Conservation (phyloP, 2,329 filamentous ascomycete genomes). For the Exophiala aquamarina region DNA sequence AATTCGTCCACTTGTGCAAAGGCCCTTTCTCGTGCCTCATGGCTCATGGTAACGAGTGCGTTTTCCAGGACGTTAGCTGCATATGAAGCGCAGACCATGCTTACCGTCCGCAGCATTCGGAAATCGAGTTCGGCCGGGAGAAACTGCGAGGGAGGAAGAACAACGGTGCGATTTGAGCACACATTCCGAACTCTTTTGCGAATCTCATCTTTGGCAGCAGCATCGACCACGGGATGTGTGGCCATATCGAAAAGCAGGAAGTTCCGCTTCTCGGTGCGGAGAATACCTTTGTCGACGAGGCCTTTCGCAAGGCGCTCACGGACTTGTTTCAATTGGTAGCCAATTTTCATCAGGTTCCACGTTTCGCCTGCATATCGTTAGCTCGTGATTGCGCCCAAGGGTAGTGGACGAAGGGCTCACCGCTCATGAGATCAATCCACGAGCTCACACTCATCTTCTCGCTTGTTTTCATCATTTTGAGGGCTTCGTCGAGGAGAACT, state of each 20-base stretch:
- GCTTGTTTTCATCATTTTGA: conserved; percentile 99
- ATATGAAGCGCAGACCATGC: conserved; percentile 97
- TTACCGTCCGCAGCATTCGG: conserved; percentile 84
- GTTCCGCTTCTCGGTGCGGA: conserved; percentile 98
- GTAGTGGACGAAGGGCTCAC: conserved; percentile 52
- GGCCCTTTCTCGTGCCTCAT: conserved; percentile 89
- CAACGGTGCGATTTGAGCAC: conserved; percentile 89
- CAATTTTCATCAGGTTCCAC: conserved; percentile 99
- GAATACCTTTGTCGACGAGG: conserved; percentile 96
- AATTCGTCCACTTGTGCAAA: conserved; percentile 97
- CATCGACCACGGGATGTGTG: conserved; percentile 93
- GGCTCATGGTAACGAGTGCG: conserved; percentile 87
- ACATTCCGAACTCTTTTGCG: conserved; percentile 87
- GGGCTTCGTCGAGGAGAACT: conserved; percentile 91
- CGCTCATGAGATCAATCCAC: conserved; percentile 99
- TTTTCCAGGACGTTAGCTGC: conserved; percentile 98
- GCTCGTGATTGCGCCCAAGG: neutral
- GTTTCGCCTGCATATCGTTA: conserved; percentile 73
- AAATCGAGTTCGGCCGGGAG: conserved; percentile 93
- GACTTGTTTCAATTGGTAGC: conserved; percentile 98
- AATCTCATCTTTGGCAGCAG: conserved; percentile 96
- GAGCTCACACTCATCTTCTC: conserved; percentile 99
- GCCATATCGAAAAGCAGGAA: conserved; percentile 99
- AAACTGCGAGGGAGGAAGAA: conserved; percentile 82
- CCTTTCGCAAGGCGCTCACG: conserved; percentile 96